Evolutionary conservation across 208 protist genomes (phyloP).

Genomic region (Crithidia mellificae): DNA sequence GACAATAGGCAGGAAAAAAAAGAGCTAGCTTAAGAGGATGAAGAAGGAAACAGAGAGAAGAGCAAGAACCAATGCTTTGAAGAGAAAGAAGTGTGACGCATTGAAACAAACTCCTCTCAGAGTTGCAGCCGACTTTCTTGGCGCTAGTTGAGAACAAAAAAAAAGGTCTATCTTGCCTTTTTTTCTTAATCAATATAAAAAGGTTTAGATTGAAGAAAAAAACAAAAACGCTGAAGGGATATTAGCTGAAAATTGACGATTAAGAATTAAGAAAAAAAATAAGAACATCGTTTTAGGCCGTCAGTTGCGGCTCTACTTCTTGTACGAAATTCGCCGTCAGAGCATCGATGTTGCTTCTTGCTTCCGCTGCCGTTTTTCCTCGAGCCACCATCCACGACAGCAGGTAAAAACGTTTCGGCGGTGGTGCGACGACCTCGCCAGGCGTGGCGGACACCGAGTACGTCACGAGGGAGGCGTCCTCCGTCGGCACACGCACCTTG

Average conservation of each 20-base stretch:
- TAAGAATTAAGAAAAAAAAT: too few species aligned
- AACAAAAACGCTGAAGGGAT: too few species aligned
- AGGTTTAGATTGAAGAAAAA: too few species aligned
- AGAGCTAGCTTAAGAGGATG: not conserved
- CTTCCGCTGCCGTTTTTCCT: constrained; percentile 36
- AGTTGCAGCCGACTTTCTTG: too few species aligned
- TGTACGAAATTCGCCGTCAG: constrained; percentile 48
- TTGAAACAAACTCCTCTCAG: too few species aligned
- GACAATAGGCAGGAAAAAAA: not conserved
- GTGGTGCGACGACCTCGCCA: constrained; percentile 54
- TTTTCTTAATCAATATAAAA: too few species aligned
- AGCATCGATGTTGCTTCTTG: constrained; percentile 35
- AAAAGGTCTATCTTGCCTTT: too few species aligned
- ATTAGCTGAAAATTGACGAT: too few species aligned
- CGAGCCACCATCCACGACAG: constrained; percentile 73
- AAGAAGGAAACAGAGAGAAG: not conserved
- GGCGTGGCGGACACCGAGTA: constrained; percentile 49
- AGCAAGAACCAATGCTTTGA: not conserved
- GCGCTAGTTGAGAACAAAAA: too few species aligned
- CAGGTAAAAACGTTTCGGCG: constrained; percentile 50
- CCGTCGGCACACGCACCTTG: constrained; percentile 31
- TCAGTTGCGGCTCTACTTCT: constrained; percentile 23
- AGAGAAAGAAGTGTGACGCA: not conserved
- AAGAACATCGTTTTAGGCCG: not conserved
- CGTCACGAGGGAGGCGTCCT: constrained; percentile 49